Percentiles rank a stretch among this genome's conserved stretches.
phyloP scores from a whole-genome alignment of 352 stramenopile species.

The Pythium guiyangense region DNA sequence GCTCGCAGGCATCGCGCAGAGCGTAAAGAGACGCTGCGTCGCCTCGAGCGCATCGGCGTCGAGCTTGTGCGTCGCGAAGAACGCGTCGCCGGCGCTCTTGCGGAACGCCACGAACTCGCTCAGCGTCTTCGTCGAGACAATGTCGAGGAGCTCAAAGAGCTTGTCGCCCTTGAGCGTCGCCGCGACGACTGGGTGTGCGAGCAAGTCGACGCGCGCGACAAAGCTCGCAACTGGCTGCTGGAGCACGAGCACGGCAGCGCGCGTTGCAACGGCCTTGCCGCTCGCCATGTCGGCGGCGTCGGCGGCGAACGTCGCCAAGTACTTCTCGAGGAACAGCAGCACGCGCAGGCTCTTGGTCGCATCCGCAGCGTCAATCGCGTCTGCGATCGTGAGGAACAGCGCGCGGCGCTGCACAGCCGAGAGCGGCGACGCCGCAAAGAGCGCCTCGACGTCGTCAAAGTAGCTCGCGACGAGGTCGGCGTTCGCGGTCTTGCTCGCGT shows the following conservation, averaged over 20 bases:
- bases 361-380: constrained; percentile 41
- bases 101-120: constrained; percentile 86
- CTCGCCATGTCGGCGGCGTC: constrained; percentile 50
- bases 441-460: constrained; percentile 57
- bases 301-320: constrained; percentile 48
- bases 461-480: constrained; percentile 61
- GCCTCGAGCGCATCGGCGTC: constrained; percentile 54
- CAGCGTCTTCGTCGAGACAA: constrained; percentile 91
- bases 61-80: constrained; percentile 60
- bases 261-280: constrained; percentile 75
- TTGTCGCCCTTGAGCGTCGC: constrained; percentile 61
- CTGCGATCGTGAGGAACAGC: constrained; percentile 67
- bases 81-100: constrained; percentile 48
- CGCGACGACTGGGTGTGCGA: constrained; percentile 75
- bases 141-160: constrained; percentile 86
- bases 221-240: constrained; percentile 90
- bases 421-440: constrained; percentile 44
- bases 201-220: constrained; percentile 83
- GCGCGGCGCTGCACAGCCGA: constrained; percentile 41
- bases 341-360: constrained; percentile 44
- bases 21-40: constrained; percentile 92
- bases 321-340: constrained; percentile 74
- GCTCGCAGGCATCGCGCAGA: constrained; percentile 87
- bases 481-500: constrained; percentile 53
- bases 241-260: constrained; percentile 82